Percentiles rank a stretch among this genome's conserved stretches.
Conservation (phyloP, 257 asterid species). For the Paraleonurus japonicus region DNA sequence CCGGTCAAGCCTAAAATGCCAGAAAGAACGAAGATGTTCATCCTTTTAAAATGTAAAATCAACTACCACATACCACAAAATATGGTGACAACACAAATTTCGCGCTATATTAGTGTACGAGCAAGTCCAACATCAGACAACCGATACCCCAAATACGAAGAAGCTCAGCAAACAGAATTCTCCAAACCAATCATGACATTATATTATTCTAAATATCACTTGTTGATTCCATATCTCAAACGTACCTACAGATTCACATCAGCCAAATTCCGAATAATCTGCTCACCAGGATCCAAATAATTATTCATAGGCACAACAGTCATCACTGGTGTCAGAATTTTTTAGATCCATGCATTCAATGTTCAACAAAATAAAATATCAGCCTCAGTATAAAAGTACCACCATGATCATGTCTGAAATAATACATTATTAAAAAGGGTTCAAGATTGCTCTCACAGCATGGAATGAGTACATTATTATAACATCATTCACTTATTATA, state of each 20-base stretch:
- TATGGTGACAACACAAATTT: neutral
- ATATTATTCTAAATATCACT: neutral
- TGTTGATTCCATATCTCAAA: neutral
- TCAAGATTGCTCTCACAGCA: constrained; percentile 19
- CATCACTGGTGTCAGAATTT: constrained; percentile 23
- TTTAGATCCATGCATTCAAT: constrained; percentile 33
- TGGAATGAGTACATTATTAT: constrained; percentile 23
- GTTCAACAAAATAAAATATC: constrained; percentile 3
- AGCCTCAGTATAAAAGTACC: constrained; percentile 13
- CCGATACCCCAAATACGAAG: neutral
- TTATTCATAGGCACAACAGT: constrained; percentile 16
- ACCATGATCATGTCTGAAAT: neutral
- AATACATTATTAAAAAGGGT: constrained; percentile 19
- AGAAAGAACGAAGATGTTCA: no score
- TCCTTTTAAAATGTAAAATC: constrained; percentile 5
- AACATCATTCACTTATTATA: constrained; percentile 22
- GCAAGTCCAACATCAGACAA: neutral
- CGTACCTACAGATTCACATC: neutral
- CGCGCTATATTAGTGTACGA: neutral
- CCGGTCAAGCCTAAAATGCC: no score
- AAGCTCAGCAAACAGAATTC: neutral
- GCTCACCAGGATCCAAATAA: constrained; percentile 24
- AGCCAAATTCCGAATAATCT: neutral
- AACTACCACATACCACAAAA: neutral
- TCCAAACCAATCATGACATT: neutral